Conservation (phyloP, 202 grass and related monocot genomes). For the Cymbopogon flexuosus region DNA sequence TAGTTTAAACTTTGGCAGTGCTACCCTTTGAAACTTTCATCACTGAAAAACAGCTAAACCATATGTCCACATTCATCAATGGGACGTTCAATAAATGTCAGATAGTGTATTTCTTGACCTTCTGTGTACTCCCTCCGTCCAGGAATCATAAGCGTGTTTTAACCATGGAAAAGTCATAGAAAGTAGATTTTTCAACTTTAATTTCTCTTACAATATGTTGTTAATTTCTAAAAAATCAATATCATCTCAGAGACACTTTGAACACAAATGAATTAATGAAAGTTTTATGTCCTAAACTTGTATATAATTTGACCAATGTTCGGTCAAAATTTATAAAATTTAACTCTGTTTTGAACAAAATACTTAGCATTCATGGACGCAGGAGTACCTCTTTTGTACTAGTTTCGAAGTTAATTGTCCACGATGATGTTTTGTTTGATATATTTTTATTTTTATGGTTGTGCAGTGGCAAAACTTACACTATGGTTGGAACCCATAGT, state of each 20-base stretch:
- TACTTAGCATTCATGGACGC: not conserved
- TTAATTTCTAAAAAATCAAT: not conserved
- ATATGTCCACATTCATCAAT: not conserved
- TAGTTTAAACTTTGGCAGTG: not conserved
- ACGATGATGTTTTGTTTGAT: constrained; percentile 25
- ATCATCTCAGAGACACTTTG: not conserved
- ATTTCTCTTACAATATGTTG: not conserved
- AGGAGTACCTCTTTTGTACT: not conserved
- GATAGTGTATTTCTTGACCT: not conserved
- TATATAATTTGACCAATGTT: not conserved
- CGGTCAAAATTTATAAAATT: not conserved
- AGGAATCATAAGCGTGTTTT: not conserved
- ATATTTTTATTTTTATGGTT: constrained; percentile 32
- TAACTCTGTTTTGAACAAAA: not conserved
- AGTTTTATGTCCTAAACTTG: not conserved
- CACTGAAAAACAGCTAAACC: not conserved
- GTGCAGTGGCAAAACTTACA: constrained; percentile 96
- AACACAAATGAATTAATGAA: not conserved
- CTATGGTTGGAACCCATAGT: constrained; percentile 81
- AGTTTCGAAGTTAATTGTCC: not conserved
- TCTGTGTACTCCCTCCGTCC: not conserved
- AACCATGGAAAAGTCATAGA: not conserved
- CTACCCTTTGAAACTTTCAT: not conserved
- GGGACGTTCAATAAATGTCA: not conserved
- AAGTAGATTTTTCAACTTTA: not conserved